Evolutionary conservation across 192 early-diverging fungal genomes (phyloP).

Genomic region (Geranomyces variabilis): DNA sequence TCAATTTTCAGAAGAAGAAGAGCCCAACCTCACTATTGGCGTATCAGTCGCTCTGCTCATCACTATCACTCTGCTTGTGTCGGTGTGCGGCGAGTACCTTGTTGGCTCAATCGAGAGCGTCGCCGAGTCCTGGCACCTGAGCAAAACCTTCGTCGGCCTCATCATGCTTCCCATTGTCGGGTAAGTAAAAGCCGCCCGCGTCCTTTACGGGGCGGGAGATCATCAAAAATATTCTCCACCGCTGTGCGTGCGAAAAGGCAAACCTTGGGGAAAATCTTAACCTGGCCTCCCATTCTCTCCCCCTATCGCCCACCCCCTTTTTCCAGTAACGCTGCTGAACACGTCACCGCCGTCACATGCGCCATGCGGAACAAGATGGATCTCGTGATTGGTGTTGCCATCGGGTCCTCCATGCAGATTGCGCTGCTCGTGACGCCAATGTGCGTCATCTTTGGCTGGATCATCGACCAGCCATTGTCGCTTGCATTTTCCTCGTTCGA

Average conservation of each 20-base stretch:
- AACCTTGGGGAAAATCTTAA: too few species aligned
- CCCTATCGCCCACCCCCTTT: too few species aligned
- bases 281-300: too few species aligned
- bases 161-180: constrained; percentile 91
- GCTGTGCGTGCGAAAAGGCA: too few species aligned
- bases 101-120: constrained; percentile 82
- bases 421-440: constrained; percentile 70
- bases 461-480: constrained; percentile 76
- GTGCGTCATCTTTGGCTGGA: constrained; percentile 79
- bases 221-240: too few species aligned
- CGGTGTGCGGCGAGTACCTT: constrained; percentile 82
- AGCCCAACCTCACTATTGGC: constrained; percentile 39
- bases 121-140: constrained; percentile 68
- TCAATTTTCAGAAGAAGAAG: constrained; percentile 17
- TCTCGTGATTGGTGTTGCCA: constrained; percentile 82
- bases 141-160: constrained; percentile 86
- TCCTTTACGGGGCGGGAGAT: too few species aligned
- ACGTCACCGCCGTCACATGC: constrained; percentile 79
- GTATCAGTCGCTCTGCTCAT: constrained; percentile 67
- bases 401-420: constrained; percentile 91
- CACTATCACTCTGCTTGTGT: constrained; percentile 69
- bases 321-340: constrained; percentile 76
- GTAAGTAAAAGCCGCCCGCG: too few species aligned
- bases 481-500: constrained; percentile 84
- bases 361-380: constrained; percentile 93